Percentiles rank a stretch among this genome's conserved stretches.
phyloP scores from a whole-genome alignment of 2,329 filamentous ascomycete genomes.

The Colletotrichum falcatum region DNA sequence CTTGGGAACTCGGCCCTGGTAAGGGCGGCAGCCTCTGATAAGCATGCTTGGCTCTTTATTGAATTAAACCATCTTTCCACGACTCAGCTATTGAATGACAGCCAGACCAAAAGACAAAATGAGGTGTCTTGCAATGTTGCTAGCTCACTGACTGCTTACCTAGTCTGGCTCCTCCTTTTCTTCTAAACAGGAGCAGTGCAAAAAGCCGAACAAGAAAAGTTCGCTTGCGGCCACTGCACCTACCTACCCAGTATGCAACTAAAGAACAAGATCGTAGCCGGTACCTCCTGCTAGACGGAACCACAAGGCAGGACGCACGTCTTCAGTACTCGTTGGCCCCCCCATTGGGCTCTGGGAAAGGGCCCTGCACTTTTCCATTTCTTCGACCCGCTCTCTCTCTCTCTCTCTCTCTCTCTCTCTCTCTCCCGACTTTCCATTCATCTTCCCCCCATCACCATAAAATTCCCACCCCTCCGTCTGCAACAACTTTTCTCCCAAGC shows the following conservation, averaged over 20 bases:
- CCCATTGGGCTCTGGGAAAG: constrained; percentile 18
- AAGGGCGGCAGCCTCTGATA: constrained; percentile 15
- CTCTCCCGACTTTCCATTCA: constrained; percentile 32
- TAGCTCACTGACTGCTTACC: constrained; percentile 3
- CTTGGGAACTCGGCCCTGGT: constrained; percentile 11
- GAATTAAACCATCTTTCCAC: constrained; percentile 7
- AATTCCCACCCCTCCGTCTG: constrained; percentile 36
- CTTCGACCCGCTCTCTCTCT: constrained; percentile 39
- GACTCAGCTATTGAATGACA: constrained; percentile 21
- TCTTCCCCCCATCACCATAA: constrained; percentile 40
- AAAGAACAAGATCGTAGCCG: neutral
- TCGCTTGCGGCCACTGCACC: constrained; percentile 21
- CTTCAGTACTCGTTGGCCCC: constrained; percentile 20
- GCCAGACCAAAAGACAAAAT: neutral
- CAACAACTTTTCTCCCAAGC: constrained; percentile 34
- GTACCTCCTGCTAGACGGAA: constrained; percentile 7
- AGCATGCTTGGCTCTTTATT: constrained; percentile 21
- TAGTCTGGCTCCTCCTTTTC: neutral
- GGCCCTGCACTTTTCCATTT: constrained; percentile 39
- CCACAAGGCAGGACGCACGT: constrained; percentile 13
- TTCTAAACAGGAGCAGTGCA: neutral
- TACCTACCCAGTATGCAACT: no score
- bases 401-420: constrained; percentile 34
- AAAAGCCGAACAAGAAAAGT: constrained; percentile 9
- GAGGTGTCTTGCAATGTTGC: no score